phyloP scores from a whole-genome alignment of 1,284 basidiomycete species.

The Leucocoprinus gongylophorus region DNA sequence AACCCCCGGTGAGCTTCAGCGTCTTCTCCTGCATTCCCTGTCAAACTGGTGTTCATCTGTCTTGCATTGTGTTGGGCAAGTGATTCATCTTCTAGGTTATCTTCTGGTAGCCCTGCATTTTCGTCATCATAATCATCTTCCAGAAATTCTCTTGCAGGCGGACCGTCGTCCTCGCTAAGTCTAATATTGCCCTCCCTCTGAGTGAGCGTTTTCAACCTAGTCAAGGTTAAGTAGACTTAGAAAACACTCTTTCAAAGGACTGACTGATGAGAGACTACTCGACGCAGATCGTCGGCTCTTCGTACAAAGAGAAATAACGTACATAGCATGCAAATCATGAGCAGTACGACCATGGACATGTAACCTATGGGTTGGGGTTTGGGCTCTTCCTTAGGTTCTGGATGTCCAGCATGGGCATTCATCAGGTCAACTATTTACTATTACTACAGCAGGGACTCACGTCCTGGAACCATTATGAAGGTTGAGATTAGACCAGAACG shows the following conservation, averaged over 20 bases:
- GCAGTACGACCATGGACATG: conserved; percentile 46
- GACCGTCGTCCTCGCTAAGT: conserved; percentile 66
- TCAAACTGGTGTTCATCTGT: not conserved
- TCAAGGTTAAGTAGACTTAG: not conserved
- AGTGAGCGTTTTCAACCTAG: conserved; percentile 55
- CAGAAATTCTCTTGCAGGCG: conserved; percentile 57
- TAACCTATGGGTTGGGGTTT: conserved; percentile 62
- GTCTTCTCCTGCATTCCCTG: not conserved
- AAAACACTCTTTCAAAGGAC: not conserved
- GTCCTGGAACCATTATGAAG: conserved; percentile 8
- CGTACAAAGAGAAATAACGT: conserved; percentile 61
- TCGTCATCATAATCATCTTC: conserved; percentile 53
- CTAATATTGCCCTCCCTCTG: conserved; percentile 52
- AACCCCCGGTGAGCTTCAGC: not conserved
- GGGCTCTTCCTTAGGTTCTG: conserved; percentile 53
- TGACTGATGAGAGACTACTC: conserved; percentile 61
- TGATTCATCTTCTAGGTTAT: conserved; percentile 12
- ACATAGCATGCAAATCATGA: conserved; percentile 55
- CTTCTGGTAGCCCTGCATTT: conserved; percentile 16
- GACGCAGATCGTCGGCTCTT: conserved; percentile 47
- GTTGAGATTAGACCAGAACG: not conserved
- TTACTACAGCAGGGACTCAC: not conserved
- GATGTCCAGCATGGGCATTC: not conserved
- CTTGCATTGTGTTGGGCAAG: conserved; percentile 2
- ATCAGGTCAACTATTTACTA: not conserved